Conservation (phyloP, 495 filamentous ascomycete species). For the Penicillium egyptiacum region DNA sequence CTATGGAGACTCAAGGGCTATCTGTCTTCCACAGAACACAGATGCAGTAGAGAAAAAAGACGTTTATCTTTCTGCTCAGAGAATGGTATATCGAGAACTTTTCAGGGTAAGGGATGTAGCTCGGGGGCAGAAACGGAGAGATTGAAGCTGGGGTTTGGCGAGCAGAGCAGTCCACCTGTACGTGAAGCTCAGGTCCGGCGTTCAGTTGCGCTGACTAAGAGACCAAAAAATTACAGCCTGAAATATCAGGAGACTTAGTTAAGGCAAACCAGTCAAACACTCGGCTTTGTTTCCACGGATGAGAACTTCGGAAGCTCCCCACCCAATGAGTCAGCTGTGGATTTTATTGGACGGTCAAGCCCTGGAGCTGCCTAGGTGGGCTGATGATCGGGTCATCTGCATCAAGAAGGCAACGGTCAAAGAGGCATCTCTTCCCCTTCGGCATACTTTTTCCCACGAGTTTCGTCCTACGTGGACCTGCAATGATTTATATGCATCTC, state of each 20-base stretch:
- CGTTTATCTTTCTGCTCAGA: not conserved
- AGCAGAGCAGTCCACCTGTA: conserved; percentile 8
- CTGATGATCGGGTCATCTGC: conserved; percentile 16
- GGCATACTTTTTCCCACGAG: conserved; percentile 1
- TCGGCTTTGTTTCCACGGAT: not conserved
- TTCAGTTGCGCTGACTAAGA: conserved; percentile 7
- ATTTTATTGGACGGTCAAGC: conserved; percentile 8
- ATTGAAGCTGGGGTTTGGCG: conserved; percentile 11
- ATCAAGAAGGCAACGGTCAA: conserved; percentile 11
- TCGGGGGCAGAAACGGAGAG: not conserved
- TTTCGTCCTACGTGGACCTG: conserved; percentile 9
- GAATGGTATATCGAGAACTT: not conserved
- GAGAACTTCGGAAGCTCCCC: conserved; percentile 18
- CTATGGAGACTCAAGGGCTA: conserved; percentile 20
- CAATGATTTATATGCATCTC: conserved; percentile 8
- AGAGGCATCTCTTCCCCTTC: conserved; percentile 8
- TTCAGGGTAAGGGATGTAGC: not conserved
- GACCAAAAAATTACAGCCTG: not conserved
- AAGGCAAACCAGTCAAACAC: conserved; percentile 2
- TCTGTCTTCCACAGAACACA: conserved; percentile 8
- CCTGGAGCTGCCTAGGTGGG: not conserved
- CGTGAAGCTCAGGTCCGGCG: conserved; percentile 9
- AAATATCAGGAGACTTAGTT: not conserved
- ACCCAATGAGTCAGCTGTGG: conserved; percentile 12
- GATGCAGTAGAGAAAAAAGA: conserved; percentile 2